phyloP scores from a whole-genome alignment of 306 rosid species.

The Nissolia schottii region DNA sequence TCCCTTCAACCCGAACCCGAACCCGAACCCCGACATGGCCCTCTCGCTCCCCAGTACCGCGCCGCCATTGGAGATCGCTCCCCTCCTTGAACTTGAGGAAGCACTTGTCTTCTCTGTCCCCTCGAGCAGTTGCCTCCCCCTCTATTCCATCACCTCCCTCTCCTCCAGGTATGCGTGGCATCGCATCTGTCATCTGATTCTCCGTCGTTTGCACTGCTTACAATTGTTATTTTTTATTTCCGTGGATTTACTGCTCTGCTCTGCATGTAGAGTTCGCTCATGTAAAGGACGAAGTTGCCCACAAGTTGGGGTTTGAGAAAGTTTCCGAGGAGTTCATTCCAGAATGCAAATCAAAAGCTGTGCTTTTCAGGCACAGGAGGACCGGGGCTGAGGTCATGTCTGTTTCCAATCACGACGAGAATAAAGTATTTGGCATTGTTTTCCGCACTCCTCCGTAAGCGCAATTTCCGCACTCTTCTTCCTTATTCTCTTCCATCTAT shows the following conservation, averaged over 20 bases:
- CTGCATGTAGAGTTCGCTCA: conserved; percentile 41
- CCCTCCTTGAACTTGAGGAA: conserved; percentile 30
- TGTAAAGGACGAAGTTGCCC: conserved; percentile 61
- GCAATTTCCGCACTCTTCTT: background rate
- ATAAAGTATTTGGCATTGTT: conserved; percentile 94
- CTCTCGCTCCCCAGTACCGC: conserved; percentile 35
- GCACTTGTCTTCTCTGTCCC: conserved; percentile 55
- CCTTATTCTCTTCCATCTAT: background rate
- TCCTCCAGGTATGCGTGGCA: background rate
- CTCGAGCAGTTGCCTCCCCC: conserved; percentile 62
- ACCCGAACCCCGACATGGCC: background rate
- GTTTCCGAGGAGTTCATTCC: conserved; percentile 73
- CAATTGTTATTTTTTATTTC: background rate
- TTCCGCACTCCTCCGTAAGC: conserved; percentile 95
- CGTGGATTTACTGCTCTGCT: background rate
- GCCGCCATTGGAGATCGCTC: conserved; percentile 40
- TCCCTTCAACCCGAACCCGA: conserved; percentile 17
- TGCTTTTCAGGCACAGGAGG: conserved; percentile 69
- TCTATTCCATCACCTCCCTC: conserved; percentile 37
- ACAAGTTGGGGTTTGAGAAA: conserved; percentile 69
- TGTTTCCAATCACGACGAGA: conserved; percentile 83
- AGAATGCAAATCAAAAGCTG: conserved; percentile 88
- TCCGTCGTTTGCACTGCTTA: background rate
- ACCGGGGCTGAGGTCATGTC: conserved; percentile 92
- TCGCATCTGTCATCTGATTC: background rate